Percentiles rank a stretch among this genome's conserved stretches.
Evolutionary conservation across 345 rosid species (phyloP).

Genomic region (Eutrema yunnanense): DNA sequence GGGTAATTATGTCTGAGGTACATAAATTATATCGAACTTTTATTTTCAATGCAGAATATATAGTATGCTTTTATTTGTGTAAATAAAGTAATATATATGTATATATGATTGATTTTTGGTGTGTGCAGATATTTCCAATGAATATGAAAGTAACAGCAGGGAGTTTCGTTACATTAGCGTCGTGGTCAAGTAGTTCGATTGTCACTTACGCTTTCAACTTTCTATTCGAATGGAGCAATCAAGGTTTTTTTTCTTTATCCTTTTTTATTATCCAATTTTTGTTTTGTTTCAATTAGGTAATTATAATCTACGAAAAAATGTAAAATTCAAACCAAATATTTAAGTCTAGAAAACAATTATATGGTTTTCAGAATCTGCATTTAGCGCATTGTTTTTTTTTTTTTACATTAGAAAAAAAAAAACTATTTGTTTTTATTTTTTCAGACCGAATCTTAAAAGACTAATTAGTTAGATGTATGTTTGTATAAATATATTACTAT

Average conservation of each 20-base stretch:
- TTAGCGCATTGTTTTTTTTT: not conserved
- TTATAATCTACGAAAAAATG: not conserved
- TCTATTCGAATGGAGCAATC: constrained; percentile 39
- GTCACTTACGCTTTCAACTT: constrained; percentile 40
- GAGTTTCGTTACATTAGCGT: constrained; percentile 37
- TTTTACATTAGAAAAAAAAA: too few relatives aligned
- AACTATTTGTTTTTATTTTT: too few relatives aligned
- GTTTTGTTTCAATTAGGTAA: not conserved
- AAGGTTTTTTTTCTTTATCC: constrained; percentile 19
- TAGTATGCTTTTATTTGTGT: not conserved
- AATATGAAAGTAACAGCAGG: constrained; percentile 47
- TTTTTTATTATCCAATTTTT: not conserved
- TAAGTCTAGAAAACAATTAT: not conserved
- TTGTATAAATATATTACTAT: too few relatives aligned
- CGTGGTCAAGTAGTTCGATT: constrained; percentile 36
- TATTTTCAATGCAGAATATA: not conserved
- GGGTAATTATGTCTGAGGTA: constrained; percentile 44
- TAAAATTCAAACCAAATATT: not conserved
- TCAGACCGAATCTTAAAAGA: too few relatives aligned
- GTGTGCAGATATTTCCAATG: constrained; percentile 44
- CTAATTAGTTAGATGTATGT: too few relatives aligned
- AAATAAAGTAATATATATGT: not conserved
- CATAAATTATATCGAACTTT: not conserved
- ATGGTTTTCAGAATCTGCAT: not conserved
- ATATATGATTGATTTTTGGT: not conserved